phyloP scores from a whole-genome alignment of 257 asterid species.

The Gardenia jasminoides region DNA sequence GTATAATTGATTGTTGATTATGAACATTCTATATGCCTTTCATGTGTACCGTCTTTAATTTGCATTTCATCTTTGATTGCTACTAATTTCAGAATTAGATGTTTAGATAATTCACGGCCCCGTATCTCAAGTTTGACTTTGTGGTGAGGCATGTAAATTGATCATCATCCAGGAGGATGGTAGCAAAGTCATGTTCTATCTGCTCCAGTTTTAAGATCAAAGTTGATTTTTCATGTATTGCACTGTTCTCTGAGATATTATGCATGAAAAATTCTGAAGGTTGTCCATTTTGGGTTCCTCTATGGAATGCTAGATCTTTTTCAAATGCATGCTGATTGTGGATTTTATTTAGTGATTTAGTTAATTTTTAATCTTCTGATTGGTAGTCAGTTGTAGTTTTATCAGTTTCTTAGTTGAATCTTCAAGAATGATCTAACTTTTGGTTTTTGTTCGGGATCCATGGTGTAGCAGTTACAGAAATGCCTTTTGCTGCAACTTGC shows the following conservation, averaged over 20 bases:
- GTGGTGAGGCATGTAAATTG: neutral
- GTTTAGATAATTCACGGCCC: no score
- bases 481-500: slow-evolving; percentile 96
- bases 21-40: no score
- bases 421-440: neutral
- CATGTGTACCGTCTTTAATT: no score
- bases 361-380: neutral
- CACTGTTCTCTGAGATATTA: neutral
- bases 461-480: slow-evolving; percentile 85
- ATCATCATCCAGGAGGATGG: no score
- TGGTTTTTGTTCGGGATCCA: slow-evolving; percentile 60
- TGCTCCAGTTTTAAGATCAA: neutral
- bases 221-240: neutral
- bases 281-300: neutral
- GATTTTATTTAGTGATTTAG: neutral
- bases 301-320: neutral
- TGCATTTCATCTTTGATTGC: no score
- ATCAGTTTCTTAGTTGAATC: neutral
- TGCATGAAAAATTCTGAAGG: neutral
- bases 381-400: neutral
- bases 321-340: neutral
- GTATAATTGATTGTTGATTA: no score
- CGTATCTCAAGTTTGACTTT: neutral
- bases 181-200: neutral
- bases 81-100: neutral